Evolutionary conservation across 2,329 filamentous ascomycete species (phyloP).

Genomic region (Aspergillus pseudoviridinutans): DNA sequence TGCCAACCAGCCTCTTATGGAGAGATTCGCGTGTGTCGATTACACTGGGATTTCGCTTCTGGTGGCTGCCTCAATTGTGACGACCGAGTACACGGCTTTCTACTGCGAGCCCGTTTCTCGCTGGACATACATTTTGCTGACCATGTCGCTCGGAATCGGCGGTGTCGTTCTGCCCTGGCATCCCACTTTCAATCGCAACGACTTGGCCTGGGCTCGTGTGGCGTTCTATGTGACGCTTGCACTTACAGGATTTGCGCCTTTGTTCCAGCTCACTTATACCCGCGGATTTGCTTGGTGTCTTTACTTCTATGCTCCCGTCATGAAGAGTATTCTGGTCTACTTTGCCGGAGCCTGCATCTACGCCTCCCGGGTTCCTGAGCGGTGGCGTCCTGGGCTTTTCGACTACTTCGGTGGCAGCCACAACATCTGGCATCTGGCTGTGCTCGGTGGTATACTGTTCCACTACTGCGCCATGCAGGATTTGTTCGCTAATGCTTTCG

Average conservation of each 20-base stretch:
- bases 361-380: conserved; percentile 85
- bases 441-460: conserved; percentile 92
- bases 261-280: conserved; percentile 75
- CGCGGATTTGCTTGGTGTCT: conserved; percentile 76
- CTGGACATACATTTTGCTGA: conserved; percentile 79
- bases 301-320: conserved; percentile 83
- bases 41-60: conserved; percentile 96
- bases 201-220: conserved; percentile 92
- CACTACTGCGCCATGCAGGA: conserved; percentile 96
- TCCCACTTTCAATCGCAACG: conserved; percentile 83
- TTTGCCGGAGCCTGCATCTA: conserved; percentile 80
- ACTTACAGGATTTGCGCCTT: conserved; percentile 81
- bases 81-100: conserved; percentile 96
- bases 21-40: conserved; percentile 94
- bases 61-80: conserved; percentile 92
- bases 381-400: conserved; percentile 88
- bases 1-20: conserved; percentile 81
- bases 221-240: conserved; percentile 86
- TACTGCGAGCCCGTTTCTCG: conserved; percentile 91
- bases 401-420: conserved; percentile 95
- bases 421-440: conserved; percentile 95
- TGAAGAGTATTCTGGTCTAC: conserved; percentile 84
- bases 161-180: conserved; percentile 95
- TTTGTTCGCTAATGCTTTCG: conserved; percentile 78
- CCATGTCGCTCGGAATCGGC: conserved; percentile 73